Evolutionary conservation across 371 early-diverging fungal species (phyloP), one percentile per base, ranked within the genome.

Genomic region (Amoeboaphelidium protococcarum): DNA sequence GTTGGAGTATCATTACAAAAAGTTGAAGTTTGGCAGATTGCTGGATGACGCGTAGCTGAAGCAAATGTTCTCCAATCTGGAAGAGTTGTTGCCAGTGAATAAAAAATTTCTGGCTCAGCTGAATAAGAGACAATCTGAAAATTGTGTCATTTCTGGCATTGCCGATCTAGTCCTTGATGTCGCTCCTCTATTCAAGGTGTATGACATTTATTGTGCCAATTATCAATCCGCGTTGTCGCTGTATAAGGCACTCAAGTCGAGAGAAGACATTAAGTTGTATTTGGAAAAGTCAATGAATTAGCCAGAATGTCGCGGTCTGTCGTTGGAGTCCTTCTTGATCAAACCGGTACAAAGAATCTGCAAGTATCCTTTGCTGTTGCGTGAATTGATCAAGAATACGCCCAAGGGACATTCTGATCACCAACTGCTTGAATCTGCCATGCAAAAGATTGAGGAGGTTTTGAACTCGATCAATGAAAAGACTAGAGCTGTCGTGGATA

Each of bases 291-390:
- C 54, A 54, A 59, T 60, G 58, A 54, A 56, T 45, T 56, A 54
- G 25, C 48, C 61, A 3, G 63, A 61, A 52, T 54, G 51, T 0
- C 52, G 66, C 19, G 68, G 68, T 2, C 51, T 68, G 21, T 62
- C 62, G 31, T 47, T 68, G 25, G 68, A 68, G 46, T 66, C 66
- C 2, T 68, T 64, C 41, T 50, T 68, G 58, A 68, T 68, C 45
- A 68, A 68, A 46, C 68, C 68, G 0, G 65, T 68, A 12, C 68
- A 68, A 51, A 42, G 68, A 25, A 68, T 68, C 23, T 68, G 68
- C 63, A 68, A 68, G 47, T 67, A 67, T 46, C 68, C 68, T 4
- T 50, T 67, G 2, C 50, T 68, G 22, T 27, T 46, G 12, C 20
- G 54, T 23, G 67, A 68, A 52, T 57, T 68, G 24, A 42, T 58